A percentile compares a stretch with the other conserved stretches of the same genome.
Evolutionary conservation across 176 grass and related monocot species (phyloP).

Genomic region (Pharus latifolius): DNA sequence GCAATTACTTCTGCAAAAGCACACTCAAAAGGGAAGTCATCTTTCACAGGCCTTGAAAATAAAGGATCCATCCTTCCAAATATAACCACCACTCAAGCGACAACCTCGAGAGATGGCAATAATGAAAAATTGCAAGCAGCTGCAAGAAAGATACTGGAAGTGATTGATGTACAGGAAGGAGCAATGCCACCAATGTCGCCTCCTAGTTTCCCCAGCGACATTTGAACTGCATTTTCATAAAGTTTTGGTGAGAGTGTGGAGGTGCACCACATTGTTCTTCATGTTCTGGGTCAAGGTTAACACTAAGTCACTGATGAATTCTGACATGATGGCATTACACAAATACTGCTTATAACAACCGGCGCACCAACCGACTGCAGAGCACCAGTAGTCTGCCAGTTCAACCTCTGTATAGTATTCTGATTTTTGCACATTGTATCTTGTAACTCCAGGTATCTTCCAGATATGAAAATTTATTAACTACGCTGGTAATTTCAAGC

Average conservation of each 20-base stretch:
- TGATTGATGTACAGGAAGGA: conserved; percentile 31
- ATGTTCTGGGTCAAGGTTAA: too few species aligned
- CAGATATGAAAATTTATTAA: background rate
- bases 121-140: conserved; percentile 34
- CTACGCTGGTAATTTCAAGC: background rate
- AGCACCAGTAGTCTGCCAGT: background rate
- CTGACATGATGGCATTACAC: too few species aligned
- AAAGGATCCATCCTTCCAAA: conserved; percentile 34
- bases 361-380: background rate
- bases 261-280: background rate
- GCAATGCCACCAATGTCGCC: conserved; percentile 75
- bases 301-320: too few species aligned
- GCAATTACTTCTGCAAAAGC: conserved; percentile 69
- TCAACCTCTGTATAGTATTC: background rate
- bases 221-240: conserved; percentile 4
- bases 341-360: too few species aligned
- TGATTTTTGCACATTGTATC: conserved; percentile 3
- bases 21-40: conserved; percentile 30
- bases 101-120: background rate
- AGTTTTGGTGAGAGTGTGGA: background rate
- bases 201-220: conserved; percentile 27
- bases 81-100: conserved; percentile 7
- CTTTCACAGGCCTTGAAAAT: conserved; percentile 19
- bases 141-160: conserved; percentile 71
- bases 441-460: background rate